phyloP scores from a whole-genome alignment of 768 basidiomycete genomes.

The Cubamyces sp. region DNA sequence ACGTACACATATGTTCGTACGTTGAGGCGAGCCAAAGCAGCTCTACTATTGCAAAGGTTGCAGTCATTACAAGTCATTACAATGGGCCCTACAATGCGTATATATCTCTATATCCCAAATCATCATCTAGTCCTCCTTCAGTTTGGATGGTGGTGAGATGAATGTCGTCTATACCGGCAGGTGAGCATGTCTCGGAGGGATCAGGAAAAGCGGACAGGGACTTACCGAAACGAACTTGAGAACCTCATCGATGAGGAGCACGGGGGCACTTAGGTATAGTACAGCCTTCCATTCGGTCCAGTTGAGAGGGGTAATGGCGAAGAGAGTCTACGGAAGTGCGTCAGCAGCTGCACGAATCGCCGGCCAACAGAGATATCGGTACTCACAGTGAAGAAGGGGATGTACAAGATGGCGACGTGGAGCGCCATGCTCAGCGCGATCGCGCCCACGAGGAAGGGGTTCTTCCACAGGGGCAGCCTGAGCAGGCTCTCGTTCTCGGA shows the following conservation, averaged over 20 bases:
- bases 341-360: not conserved
- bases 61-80: slow-evolving; percentile 24
- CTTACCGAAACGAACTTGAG: slow-evolving; percentile 83
- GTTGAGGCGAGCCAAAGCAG: not conserved
- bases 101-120: slow-evolving; percentile 9
- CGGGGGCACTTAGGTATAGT: slow-evolving; percentile 83
- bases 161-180: slow-evolving; percentile 49
- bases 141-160: slow-evolving; percentile 58
- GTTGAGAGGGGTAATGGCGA: slow-evolving; percentile 93
- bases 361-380: not conserved
- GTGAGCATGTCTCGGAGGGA: not conserved
- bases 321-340: slow-evolving; percentile 58
- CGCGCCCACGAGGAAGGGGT: slow-evolving; percentile 88
- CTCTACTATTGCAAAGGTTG: slow-evolving; percentile 12
- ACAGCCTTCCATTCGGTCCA: slow-evolving; percentile 96
- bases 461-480: slow-evolving; percentile 90
- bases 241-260: slow-evolving; percentile 87
- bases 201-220: slow-evolving; percentile 15
- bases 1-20: no score
- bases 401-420: slow-evolving; percentile 94
- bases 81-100: slow-evolving; percentile 7
- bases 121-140: slow-evolving; percentile 33
- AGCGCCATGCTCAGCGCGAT: slow-evolving; percentile 90
- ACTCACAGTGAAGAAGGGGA: slow-evolving; percentile 93
- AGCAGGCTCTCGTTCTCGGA: slow-evolving; percentile 96